Evolutionary conservation across 2,329 filamentous ascomycete genomes (phyloP).

Genomic region (Talaromyces sp.): DNA sequence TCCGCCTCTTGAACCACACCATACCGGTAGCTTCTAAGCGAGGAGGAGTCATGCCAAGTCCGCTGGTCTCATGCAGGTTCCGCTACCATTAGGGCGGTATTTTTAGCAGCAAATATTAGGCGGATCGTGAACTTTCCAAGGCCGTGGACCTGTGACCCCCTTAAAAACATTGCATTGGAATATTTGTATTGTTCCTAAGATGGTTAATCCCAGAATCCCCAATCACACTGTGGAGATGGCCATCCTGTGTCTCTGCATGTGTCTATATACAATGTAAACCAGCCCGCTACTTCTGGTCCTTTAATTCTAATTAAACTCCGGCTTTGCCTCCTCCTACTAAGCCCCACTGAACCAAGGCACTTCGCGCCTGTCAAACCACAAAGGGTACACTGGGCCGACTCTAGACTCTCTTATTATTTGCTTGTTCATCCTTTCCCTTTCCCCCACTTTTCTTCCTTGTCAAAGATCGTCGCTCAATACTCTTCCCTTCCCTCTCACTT

Average conservation of each 20-base stretch:
- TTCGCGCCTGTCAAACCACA: background rate
- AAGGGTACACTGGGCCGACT: background rate
- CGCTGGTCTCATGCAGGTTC: background rate
- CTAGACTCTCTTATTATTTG: constrained; percentile 5
- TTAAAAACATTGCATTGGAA: too few species aligned
- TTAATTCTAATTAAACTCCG: too few species aligned
- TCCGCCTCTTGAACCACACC: background rate
- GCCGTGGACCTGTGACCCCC: too few species aligned
- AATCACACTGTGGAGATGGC: too few species aligned
- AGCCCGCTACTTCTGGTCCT: too few species aligned
- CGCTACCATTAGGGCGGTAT: background rate
- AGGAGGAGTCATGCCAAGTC: background rate
- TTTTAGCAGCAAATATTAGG: too few species aligned
- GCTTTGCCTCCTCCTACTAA: too few species aligned
- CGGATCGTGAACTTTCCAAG: too few species aligned
- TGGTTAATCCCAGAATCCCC: too few species aligned
- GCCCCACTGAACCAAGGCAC: constrained; percentile 1
- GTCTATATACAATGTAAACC: too few species aligned
- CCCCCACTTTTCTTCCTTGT: background rate
- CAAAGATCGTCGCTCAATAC: background rate
- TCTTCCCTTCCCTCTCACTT: background rate
- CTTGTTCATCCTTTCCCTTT: background rate
- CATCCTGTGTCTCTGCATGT: too few species aligned
- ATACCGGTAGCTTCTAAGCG: background rate
- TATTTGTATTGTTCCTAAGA: too few species aligned